Evolutionary conservation across 148 eudicot species (phyloP), one percentile per base, ranked within the genome.

Genomic region (Chenopodium album): DNA sequence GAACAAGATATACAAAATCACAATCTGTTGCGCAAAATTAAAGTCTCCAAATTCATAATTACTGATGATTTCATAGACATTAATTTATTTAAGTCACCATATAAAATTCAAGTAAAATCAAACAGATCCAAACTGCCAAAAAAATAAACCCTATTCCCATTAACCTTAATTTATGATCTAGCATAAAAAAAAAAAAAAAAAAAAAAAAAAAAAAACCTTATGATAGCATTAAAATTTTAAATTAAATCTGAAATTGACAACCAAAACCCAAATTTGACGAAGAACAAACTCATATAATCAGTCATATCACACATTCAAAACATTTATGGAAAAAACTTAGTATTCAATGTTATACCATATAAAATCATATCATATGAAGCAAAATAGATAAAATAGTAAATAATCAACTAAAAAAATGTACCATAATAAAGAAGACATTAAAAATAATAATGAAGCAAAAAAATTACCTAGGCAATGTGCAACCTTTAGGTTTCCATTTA

Each of bases 391-490:
- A 68, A 37, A 20, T 9, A 20, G 19, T 7, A 9, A 60, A 10
- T 23, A 66, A 50, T 10, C 17, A 19, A 82, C 41, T 46, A 26
- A 32, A 13, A 13, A 62, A 37, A 75, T 73, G 26, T 64, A 48
- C 8, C 17, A 56, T 44, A 69, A 29, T 78, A 31, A 50, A 67
- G 37, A 47, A 41, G 22, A 17, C 56, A 10, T 9, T 72, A 47
- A 10, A 34, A 29, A 81, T n/a, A 37, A 67, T 52, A 11, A 37
- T 50, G 69, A 37, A 60, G 64, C 16, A 52, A 47, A 52, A 37
- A 37, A 79, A 56, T 75, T 89, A 94, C 98, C 98, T 92, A 67
- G 97, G 98, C 26, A 93, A 80, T 46, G 87, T 79, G 84, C 97
- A 93, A 70, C 85, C 90, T 26, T 86, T 88, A 23, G 95, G 95